A percentile compares a stretch with the other conserved stretches of the same genome.
Conservation (phyloP, 2,329 filamentous ascomycete genomes). For the Hypoxylon sp. region DNA sequence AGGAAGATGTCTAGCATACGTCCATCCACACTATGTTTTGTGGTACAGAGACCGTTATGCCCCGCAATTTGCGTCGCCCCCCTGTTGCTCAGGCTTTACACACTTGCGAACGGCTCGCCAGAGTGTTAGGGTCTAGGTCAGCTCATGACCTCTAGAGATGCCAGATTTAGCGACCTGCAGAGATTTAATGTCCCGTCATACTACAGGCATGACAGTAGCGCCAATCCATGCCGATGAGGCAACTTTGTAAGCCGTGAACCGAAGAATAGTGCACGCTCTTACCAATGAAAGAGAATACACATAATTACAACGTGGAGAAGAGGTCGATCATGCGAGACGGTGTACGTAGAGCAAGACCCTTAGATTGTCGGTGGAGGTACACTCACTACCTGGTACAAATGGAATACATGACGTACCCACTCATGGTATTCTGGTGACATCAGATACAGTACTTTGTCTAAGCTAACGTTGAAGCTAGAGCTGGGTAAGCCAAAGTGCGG, state of each 20-base stretch:
- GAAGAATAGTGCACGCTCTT: background rate
- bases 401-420: background rate
- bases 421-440: constrained; percentile 9
- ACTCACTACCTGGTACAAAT: background rate
- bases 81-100: constrained; percentile 17
- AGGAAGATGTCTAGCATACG: constrained; percentile 42
- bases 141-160: constrained; percentile 19
- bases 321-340: constrained; percentile 1
- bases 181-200: constrained; percentile 27
- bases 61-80: constrained; percentile 33
- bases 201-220: constrained; percentile 23
- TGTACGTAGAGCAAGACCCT: background rate
- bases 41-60: constrained; percentile 31
- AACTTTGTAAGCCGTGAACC: constrained; percentile 18
- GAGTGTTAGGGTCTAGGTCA: background rate
- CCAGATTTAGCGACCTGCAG: constrained; percentile 33
- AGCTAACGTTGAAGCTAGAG: background rate
- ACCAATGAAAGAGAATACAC: constrained; percentile 2
- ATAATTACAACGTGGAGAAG: background rate
- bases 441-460: background rate
- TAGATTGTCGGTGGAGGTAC: background rate
- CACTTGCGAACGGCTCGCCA: constrained; percentile 9
- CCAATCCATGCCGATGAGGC: constrained; percentile 24
- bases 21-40: constrained; percentile 22
- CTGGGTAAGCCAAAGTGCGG: background rate